These are phyloP conservation scores for Trichosporon asahii DNA, from an alignment of 1,284 basidiomycete genomes.

Conservation along the genomic window DNA sequence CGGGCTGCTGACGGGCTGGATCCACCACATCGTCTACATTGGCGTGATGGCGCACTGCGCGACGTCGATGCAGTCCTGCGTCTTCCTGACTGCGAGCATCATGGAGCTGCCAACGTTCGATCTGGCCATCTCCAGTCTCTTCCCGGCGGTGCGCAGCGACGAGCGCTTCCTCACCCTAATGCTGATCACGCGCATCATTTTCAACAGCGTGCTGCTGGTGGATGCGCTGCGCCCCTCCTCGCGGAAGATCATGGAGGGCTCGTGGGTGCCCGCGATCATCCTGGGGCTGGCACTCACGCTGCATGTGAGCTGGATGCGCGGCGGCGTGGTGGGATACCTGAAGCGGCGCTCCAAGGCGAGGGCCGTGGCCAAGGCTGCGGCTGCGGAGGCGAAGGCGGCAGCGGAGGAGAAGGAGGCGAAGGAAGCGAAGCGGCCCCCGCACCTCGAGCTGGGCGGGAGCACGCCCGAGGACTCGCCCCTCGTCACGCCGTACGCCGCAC, in stretches of 20 bases:
- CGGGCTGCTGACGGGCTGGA: constrained; percentile 60
- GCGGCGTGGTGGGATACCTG: constrained; percentile 58
- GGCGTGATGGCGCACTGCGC: constrained; percentile 56
- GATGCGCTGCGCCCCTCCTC: constrained; percentile 51
- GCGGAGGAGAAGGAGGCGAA: not conserved
- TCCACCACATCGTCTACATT: constrained; percentile 61
- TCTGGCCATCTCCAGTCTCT: constrained; percentile 56
- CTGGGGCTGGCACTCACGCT: constrained; percentile 56
- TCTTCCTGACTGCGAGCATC: constrained; percentile 56
- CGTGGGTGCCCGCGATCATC: constrained; percentile 53
- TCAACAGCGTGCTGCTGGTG: constrained; percentile 55
- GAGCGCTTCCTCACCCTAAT: constrained; percentile 58
- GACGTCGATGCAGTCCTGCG: constrained; percentile 52
- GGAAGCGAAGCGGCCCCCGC: not conserved
- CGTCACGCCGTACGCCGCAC: constrained; percentile 44
- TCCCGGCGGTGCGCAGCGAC: constrained; percentile 57
- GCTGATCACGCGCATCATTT: constrained; percentile 58
- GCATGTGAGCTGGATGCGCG: constrained; percentile 59
- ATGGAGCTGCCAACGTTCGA: constrained; percentile 66
- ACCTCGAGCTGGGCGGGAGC: constrained; percentile 14
- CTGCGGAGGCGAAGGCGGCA: not conserved
- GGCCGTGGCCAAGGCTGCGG: not conserved
- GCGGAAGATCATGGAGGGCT: constrained; percentile 40
- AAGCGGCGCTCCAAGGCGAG: constrained; percentile 40
- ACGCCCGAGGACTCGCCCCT: constrained; percentile 46